Conservation (phyloP, 495 filamentous ascomycete genomes). For the Aspergillus wentii region DNA sequence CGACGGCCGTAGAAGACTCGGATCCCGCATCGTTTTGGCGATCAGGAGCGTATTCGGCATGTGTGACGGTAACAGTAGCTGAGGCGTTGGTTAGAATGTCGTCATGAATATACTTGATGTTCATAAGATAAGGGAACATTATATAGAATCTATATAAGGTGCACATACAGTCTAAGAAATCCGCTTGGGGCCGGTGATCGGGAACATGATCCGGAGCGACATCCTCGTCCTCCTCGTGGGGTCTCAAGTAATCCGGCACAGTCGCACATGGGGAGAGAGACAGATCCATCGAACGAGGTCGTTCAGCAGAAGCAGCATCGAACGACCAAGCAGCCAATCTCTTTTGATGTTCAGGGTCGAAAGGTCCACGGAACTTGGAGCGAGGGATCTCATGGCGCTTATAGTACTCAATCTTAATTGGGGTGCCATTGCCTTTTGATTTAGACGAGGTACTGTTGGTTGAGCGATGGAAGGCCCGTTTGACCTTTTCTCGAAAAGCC, state of each 20-base stretch:
- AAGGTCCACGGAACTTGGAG: conserved; percentile 49
- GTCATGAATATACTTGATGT: conserved; percentile 3
- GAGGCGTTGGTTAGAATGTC: conserved; percentile 8
- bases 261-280: conserved; percentile 37
- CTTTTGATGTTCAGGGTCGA: conserved; percentile 47
- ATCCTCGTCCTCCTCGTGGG: conserved; percentile 17
- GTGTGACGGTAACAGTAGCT: conserved; percentile 12
- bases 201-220: conserved; percentile 23
- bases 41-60: conserved; percentile 20
- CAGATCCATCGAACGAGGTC: conserved; percentile 29
- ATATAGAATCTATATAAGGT: too few relatives aligned
- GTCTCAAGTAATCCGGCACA: conserved; percentile 17
- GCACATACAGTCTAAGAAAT: conserved; percentile 25
- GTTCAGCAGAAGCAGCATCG: conserved; percentile 30
- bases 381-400: conserved; percentile 44
- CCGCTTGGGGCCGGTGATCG: conserved; percentile 5
- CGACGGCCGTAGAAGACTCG: conserved; percentile 35
- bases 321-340: conserved; percentile 48
- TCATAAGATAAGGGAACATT: conserved; percentile 1
- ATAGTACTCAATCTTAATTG: conserved; percentile 48
- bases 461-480: conserved; percentile 32
- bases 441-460: conserved; percentile 11
- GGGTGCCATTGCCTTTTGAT: conserved; percentile 22
- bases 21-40: conserved; percentile 29
- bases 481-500: conserved; percentile 44